Evolutionary conservation across 163 green algal genomes (phyloP), one percentile per base, ranked within the genome.

Genomic region (Botryococcus braunii): DNA sequence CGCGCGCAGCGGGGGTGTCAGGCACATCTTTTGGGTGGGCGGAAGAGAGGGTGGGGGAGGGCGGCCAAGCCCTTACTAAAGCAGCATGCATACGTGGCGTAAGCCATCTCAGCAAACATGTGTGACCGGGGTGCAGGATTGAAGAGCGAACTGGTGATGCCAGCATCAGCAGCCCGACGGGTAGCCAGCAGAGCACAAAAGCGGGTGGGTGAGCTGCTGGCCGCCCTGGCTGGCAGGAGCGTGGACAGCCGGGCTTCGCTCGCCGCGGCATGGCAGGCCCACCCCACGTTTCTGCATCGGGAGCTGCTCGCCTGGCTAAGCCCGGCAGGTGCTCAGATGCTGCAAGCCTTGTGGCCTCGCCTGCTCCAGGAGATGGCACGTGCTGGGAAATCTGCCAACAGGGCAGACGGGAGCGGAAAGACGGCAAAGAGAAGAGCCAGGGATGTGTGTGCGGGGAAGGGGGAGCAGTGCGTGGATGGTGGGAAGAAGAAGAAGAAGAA

Each of bases 201-300:
- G 23, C 69, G 85, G 6, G 80, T 94, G 35, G 77, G 70, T 0
- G 78, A 92, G 70, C 76, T 96, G 41, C 31, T 95, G 25, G 31
- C 38, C 0, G 74, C 72, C 5, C 75, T 96, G 58, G 36, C 57
- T 21, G 32, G 21, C 35, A n/a, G n/a, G 1, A 17, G 57, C 0
- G 79, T 93, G 27, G 75, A 79, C 65, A 79, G 59, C 57, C 62
- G 55, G 0, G 37, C 41, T 0, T 32, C 55, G 1, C 71, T 94
- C 61, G 73, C 65, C 9, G 66, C 41, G 3, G 71, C 66, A 4
- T 94, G 84, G 83, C 17, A 23, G 0, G 7, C 50, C 6, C 46
- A 86, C 11, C 74, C 75, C 0, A 17, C 23, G 1, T 79, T 84
- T 25, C 61, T 91, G 52, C 72, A 81, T 60, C 68, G 60, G 13